Conservation (phyloP, 2,329 filamentous ascomycete species). For the Kalmusia sp. region DNA sequence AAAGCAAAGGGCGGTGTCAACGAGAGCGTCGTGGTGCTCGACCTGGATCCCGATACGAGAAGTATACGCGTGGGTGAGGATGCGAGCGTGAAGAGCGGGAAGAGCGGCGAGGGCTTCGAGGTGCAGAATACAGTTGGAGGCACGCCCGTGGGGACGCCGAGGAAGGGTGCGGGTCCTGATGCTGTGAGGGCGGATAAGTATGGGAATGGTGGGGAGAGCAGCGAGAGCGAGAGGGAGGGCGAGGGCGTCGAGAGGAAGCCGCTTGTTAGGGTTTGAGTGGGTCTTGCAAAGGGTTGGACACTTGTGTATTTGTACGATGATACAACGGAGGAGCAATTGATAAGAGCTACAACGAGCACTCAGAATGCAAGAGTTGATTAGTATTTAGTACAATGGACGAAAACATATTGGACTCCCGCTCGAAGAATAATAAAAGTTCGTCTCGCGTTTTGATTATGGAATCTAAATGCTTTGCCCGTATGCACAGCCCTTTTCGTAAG, state of each 20-base stretch:
- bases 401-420: too few relatives aligned
- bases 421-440: too few relatives aligned
- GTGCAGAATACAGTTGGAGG: constrained; percentile 26
- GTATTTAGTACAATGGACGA: too few relatives aligned
- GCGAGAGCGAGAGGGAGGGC: constrained; percentile 12
- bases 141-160: not conserved
- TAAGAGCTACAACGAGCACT: too few relatives aligned
- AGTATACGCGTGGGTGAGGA: not conserved
- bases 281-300: too few relatives aligned
- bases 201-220: constrained; percentile 9
- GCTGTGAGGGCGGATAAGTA: constrained; percentile 3
- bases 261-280: constrained; percentile 7
- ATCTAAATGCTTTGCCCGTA: too few relatives aligned
- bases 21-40: constrained; percentile 21
- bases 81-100: not conserved
- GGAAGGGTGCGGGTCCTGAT: not conserved
- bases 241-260: constrained; percentile 5
- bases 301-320: too few relatives aligned
- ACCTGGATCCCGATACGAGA: constrained; percentile 24
- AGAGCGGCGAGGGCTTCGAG: constrained; percentile 23
- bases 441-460: too few relatives aligned
- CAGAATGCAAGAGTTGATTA: too few relatives aligned
- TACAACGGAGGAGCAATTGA: too few relatives aligned
- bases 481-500: too few relatives aligned
- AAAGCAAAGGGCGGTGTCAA: constrained; percentile 5